These are phyloP conservation scores for Rubus parviflorus DNA, from an alignment of 306 rosid species.

Conservation along the genomic window DNA sequence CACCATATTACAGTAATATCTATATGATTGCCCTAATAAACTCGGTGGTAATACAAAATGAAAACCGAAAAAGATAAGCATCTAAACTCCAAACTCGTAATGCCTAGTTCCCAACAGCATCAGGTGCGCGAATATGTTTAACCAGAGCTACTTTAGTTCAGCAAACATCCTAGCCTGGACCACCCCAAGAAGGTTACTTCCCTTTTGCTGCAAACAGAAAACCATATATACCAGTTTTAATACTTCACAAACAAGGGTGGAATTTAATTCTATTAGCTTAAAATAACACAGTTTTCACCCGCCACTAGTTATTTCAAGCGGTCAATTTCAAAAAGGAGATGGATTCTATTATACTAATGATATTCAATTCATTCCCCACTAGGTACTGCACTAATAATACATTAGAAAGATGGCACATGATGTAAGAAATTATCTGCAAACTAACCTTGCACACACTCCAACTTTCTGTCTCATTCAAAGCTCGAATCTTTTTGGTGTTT, in stretches of 20 bases:
- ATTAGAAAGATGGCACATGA: background rate
- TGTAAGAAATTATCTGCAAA: background rate
- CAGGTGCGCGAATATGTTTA: background rate
- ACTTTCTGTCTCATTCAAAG: constrained; percentile 43
- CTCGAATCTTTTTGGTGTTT: constrained; percentile 42
- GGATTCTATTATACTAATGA: background rate
- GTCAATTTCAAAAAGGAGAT: background rate
- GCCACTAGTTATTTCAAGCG: background rate
- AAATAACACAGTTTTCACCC: background rate
- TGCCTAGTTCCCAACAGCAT: constrained; percentile 13
- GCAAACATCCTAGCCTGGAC: constrained; percentile 1
- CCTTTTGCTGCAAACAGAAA: constrained; percentile 7
- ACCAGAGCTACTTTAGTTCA: background rate
- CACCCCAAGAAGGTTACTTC: background rate
- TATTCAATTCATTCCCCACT: background rate
- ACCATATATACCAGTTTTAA: background rate
- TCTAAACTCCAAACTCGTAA: background rate
- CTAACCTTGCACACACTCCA: constrained; percentile 45
- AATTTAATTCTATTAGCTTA: background rate
- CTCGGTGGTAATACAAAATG: background rate
- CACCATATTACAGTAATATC: constrained; percentile 13
- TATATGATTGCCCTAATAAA: constrained; percentile 4
- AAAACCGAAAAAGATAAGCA: background rate
- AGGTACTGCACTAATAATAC: background rate
- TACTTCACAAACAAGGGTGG: background rate